A percentile compares a stretch with the other conserved stretches of the same genome.
These are phyloP conservation scores for Candolleomyces efflorescens DNA, from an alignment of 768 basidiomycete species.

Conservation along the genomic window DNA sequence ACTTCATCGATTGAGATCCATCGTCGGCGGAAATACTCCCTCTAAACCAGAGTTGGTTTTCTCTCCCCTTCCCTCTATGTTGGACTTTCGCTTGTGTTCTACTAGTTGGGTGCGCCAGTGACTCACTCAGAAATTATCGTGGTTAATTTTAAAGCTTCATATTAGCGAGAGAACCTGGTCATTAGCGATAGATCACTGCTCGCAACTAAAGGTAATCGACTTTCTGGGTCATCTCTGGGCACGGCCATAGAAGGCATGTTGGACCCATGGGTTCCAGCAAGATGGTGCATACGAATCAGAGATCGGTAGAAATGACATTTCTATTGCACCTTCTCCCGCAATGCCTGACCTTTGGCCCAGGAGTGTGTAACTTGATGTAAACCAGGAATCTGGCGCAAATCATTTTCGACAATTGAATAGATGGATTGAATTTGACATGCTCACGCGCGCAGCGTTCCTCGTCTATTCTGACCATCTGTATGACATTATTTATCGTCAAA, in stretches of 20 bases:
- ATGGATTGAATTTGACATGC: neutral
- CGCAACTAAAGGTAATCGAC: neutral
- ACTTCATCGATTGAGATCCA: slow-evolving; percentile 4
- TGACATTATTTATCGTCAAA: no score
- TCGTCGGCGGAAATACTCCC: slow-evolving; percentile 1
- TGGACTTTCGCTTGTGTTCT: neutral
- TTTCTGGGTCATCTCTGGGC: neutral
- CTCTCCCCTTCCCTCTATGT: neutral
- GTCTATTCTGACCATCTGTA: neutral
- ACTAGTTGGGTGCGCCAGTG: neutral
- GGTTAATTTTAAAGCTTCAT: neutral
- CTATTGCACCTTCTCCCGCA: neutral
- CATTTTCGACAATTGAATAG: neutral
- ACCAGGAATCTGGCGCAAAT: neutral
- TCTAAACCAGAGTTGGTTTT: neutral
- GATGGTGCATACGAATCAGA: neutral
- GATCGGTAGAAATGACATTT: neutral
- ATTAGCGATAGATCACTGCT: neutral
- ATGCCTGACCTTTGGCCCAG: neutral
- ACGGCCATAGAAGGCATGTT: neutral
- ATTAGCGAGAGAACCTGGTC: neutral
- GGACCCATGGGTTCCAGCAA: neutral
- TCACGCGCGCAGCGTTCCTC: neutral
- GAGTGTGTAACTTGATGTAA: neutral
- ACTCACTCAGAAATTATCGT: neutral